These are phyloP conservation scores for Oropetium thomaeum DNA, from an alignment of 176 grass and related monocot genomes.

Conservation along the genomic window DNA sequence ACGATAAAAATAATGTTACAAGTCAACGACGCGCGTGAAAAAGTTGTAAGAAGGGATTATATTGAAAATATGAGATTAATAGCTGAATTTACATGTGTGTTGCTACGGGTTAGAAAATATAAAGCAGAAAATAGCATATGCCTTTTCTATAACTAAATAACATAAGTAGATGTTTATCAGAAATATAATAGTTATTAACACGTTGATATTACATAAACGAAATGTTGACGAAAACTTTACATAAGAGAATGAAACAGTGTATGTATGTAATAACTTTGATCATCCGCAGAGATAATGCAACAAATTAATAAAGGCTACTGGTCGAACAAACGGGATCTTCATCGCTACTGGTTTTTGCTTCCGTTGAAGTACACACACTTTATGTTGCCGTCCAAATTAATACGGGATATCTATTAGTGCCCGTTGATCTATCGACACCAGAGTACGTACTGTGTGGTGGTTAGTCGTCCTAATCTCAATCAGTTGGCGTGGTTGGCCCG, in stretches of 20 bases:
- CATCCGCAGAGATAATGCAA: neutral
- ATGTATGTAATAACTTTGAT: neutral
- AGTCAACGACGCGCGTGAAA: too few relatives aligned
- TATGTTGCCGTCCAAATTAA: neutral
- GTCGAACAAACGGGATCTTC: neutral
- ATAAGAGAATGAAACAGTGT: neutral
- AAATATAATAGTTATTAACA: too few relatives aligned
- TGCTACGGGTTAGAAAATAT: too few relatives aligned
- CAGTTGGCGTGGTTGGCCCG: conserved; percentile 18
- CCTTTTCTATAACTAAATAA: too few relatives aligned
- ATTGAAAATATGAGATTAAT: too few relatives aligned
- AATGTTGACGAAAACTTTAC: neutral
- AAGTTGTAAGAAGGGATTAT: too few relatives aligned
- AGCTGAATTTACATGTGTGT: too few relatives aligned
- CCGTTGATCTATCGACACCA: conserved; percentile 20
- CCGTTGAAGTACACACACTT: conserved; percentile 25
- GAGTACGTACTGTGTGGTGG: neutral
- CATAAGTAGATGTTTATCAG: too few relatives aligned
- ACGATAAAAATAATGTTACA: too few relatives aligned
- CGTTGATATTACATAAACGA: too few relatives aligned
- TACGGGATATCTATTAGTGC: neutral
- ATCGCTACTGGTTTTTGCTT: conserved; percentile 3
- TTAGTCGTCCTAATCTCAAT: conserved; percentile 38
- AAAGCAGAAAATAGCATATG: too few relatives aligned
- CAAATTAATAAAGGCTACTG: neutral